phyloP scores from a whole-genome alignment of 352 stramenopile genomes.

The Phytophthora hybrid region DNA sequence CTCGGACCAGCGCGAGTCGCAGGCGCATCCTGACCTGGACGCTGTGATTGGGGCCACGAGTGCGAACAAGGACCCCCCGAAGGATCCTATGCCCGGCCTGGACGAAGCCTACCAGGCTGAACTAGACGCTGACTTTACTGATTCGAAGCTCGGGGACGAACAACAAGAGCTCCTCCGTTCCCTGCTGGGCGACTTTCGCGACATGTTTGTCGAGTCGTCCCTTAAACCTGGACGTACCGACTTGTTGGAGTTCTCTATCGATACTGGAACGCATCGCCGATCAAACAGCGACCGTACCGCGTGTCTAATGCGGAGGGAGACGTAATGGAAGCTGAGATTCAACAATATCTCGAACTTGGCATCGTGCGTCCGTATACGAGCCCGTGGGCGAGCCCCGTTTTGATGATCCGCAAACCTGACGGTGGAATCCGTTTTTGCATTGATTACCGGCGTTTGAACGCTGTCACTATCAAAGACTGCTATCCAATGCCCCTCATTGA shows the following conservation, averaged over 20 bases:
- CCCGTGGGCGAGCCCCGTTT: constrained; percentile 17
- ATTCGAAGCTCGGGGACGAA: constrained; percentile 1
- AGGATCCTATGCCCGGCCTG: background rate
- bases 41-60: background rate
- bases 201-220: constrained; percentile 9
- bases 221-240: background rate
- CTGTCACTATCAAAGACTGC: constrained; percentile 12
- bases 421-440: constrained; percentile 23
- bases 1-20: too few relatives aligned
- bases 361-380: constrained; percentile 2
- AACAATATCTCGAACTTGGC: constrained; percentile 10
- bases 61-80: too few relatives aligned
- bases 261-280: background rate
- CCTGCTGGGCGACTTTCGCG: background rate
- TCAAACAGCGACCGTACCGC: background rate
- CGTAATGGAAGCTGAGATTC: constrained; percentile 7
- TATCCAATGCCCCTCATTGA: background rate
- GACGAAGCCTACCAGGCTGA: background rate
- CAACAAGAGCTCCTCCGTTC: background rate
- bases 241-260: background rate
- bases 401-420: constrained; percentile 24
- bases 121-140: background rate
- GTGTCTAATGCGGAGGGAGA: constrained; percentile 8
- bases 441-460: constrained; percentile 14
- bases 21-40: too few relatives aligned